Percentiles rank a stretch among this genome's conserved stretches.
Conservation (phyloP, 2,329 filamentous ascomycete genomes). For the Beauveria sp. region DNA sequence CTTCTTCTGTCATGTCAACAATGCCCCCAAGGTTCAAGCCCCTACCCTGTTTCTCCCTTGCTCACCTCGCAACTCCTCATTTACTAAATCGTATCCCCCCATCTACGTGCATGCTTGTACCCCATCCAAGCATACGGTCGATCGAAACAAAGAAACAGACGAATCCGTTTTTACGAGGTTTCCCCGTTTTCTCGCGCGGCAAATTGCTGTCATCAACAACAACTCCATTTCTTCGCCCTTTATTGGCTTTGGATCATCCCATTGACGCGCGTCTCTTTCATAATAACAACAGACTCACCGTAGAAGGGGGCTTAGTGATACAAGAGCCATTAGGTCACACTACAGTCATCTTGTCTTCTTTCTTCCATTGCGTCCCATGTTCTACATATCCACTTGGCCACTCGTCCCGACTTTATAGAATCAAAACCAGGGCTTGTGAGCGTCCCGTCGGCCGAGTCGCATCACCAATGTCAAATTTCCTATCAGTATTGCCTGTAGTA, state of each 20-base stretch:
- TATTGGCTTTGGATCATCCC: not conserved
- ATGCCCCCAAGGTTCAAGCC: too few species aligned
- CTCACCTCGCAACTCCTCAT: not conserved
- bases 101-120: not conserved
- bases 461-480: too few species aligned
- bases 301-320: not conserved
- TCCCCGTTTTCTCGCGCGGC: not conserved
- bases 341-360: not conserved
- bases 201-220: not conserved
- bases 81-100: not conserved
- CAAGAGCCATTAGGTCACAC: too few species aligned
- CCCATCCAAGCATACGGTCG: not conserved
- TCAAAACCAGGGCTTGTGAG: too few species aligned
- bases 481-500: too few species aligned
- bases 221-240: not conserved
- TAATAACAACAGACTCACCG: not conserved
- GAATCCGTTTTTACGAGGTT: not conserved
- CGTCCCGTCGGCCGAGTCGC: too few species aligned
- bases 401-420: not conserved
- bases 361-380: not conserved
- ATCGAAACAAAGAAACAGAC: not conserved
- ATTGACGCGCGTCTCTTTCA: not conserved
- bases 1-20: too few species aligned
- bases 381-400: not conserved
- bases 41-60: not conserved